phyloP scores from a whole-genome alignment of 768 basidiomycete genomes.

The Termitomyces sp. region DNA sequence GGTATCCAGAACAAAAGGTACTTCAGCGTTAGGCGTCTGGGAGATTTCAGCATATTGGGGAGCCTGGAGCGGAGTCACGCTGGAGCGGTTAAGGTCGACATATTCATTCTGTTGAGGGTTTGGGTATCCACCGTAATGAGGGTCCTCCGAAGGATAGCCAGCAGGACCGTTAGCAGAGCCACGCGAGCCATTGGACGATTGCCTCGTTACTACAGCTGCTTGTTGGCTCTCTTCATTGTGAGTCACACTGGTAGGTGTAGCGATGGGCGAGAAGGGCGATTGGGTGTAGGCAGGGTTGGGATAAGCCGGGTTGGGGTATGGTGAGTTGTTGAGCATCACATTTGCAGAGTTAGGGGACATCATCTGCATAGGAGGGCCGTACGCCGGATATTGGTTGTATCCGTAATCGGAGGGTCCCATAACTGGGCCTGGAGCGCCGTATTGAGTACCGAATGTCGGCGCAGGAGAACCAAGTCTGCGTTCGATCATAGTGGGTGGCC shows the following conservation, averaged over 20 bases:
- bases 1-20: conserved; percentile 31
- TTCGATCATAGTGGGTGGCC: conserved; percentile 46
- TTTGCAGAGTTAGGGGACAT: conserved; percentile 20
- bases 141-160: conserved; percentile 8
- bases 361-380: conserved; percentile 35
- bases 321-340: conserved; percentile 19
- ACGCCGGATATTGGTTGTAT: conserved; percentile 25
- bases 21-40: conserved; percentile 43
- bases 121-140: conserved; percentile 19
- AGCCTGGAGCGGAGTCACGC: conserved; percentile 73
- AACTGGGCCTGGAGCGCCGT: conserved; percentile 23
- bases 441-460: conserved; percentile 30
- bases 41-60: conserved; percentile 73
- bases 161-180: conserved; percentile 5
- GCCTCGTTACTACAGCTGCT: conserved; percentile 17
- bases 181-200: conserved; percentile 15
- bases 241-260: conserved; percentile 25
- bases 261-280: conserved; percentile 30
- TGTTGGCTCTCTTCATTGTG: conserved; percentile 16
- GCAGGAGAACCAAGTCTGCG: conserved; percentile 24
- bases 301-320: conserved; percentile 29
- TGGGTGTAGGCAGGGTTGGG: conserved; percentile 32
- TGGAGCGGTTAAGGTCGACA: conserved; percentile 61
- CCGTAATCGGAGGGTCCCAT: conserved; percentile 15
- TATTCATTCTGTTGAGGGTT: conserved; percentile 40